Evolutionary conservation across 2,329 filamentous ascomycete genomes (phyloP).

Genomic region (Leptodontidium sp.): DNA sequence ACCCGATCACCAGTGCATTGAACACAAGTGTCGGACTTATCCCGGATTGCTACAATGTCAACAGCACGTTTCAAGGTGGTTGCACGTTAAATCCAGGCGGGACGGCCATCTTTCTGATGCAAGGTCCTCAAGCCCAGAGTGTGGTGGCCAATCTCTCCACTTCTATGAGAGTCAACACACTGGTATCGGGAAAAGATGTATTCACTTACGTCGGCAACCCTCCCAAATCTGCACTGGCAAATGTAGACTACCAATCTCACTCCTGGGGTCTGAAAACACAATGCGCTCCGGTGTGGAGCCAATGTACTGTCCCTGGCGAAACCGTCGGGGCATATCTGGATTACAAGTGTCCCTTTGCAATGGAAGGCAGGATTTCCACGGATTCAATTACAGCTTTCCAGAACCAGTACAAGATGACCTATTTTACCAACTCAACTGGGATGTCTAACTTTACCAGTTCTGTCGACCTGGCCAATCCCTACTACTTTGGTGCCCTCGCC

Average conservation of each 20-base stretch:
- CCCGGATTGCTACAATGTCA: slow-evolving; percentile 4
- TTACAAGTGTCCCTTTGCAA: slow-evolving; percentile 12
- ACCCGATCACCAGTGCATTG: background rate
- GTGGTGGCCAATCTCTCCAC: slow-evolving; percentile 5
- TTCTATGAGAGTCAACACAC: slow-evolving; percentile 3
- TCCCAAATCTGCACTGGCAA: background rate
- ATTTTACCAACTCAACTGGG: background rate
- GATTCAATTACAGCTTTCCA: background rate
- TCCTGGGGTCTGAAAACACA: background rate
- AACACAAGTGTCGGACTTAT: slow-evolving; percentile 12
- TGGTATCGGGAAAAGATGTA: background rate
- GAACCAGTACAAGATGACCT: background rate
- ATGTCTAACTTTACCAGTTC: background rate
- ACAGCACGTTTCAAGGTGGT: background rate
- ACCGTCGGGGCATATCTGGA: background rate
- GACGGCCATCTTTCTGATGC: background rate
- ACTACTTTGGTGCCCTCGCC: background rate
- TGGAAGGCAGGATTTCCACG: background rate
- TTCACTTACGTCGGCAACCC: slow-evolving; percentile 10
- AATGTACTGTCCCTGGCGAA: background rate
- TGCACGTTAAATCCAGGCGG: background rate
- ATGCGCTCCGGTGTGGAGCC: background rate
- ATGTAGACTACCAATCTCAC: slow-evolving; percentile 5
- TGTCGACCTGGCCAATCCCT: background rate
- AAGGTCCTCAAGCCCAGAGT: background rate